Evolutionary conservation across 2,329 filamentous ascomycete genomes (phyloP), one percentile per base, ranked within the genome.

Genomic region (Byssoonygena ceratinophila): DNA sequence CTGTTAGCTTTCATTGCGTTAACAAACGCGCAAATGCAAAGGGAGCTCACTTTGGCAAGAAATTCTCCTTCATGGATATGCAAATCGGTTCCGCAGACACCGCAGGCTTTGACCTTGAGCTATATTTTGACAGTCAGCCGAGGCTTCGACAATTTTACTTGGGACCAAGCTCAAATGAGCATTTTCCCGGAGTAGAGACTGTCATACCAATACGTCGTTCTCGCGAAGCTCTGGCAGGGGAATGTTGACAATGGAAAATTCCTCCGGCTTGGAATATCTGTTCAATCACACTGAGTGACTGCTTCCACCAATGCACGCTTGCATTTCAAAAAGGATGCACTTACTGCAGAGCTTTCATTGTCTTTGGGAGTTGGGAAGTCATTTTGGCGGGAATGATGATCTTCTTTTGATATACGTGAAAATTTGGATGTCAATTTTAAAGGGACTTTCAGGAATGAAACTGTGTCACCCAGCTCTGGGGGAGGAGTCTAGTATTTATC

Each of bases 101-200:
- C 79, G 59, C 78, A 82, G 52, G 78, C 81, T 69, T 83, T 83
- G 62, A 84, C 81, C 69, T 84, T 81, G 68, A 83, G 68, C 71
- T 76, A 61, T 51, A 60, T 56, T 58, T 58, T 39, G 4, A 53
- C 59, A 62, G 56, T 64, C 54, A 60, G 52, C n/a, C 8, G 11
- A 45, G 6, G 7, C 18, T 22, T 5, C 9, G 14, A n/a, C 14
- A 16, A 7, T 36, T 32, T n/a, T 8, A 32, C 16, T 3, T 29
- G 12, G 25, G 5, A 11, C 22, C 6, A 27, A 31, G 48, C 16
- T 43, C 16, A 16, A 22, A 20, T 14, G 18, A 51, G n/a, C 23
- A 7, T 18, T 39, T 34, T 8, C 12, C 12, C 8, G 37, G 25
- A 31, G 25, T 23, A 23, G n/a, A 37, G 16, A 51, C 14, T 36